Percentiles rank a stretch among this genome's conserved stretches.
Evolutionary conservation across 352 stramenopile species (phyloP).

Genomic region (Globisporangium middletonii): DNA sequence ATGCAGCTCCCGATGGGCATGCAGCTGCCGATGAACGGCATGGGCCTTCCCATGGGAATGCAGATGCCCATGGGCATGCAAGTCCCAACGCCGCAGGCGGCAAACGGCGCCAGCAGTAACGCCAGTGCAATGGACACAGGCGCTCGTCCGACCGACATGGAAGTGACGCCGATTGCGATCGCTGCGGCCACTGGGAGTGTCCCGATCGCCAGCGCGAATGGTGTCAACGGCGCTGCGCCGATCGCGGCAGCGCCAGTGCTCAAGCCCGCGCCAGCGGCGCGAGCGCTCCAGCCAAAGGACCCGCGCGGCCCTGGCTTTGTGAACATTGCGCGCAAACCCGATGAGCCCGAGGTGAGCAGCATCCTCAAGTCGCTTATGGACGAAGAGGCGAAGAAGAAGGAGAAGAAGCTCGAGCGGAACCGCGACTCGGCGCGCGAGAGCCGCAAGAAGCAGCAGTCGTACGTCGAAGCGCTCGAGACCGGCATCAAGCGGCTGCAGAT

Average conservation of each 20-base stretch:
- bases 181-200: not conserved
- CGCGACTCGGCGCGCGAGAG: conserved; percentile 81
- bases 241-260: conserved; percentile 13
- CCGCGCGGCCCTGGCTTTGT: conserved; percentile 42
- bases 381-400: conserved; percentile 86
- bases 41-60: not conserved
- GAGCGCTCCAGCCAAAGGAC: conserved; percentile 43
- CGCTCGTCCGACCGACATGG: not conserved
- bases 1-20: conserved; percentile 1
- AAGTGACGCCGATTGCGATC: not conserved
- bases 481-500: conserved; percentile 85
- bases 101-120: not conserved
- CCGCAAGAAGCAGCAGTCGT: conserved; percentile 84
- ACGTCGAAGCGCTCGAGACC: conserved; percentile 82
- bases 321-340: conserved; percentile 73
- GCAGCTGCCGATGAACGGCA: not conserved
- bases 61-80: not conserved
- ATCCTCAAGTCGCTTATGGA: conserved; percentile 87
- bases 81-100: not conserved
- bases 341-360: conserved; percentile 74
- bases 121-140: not conserved
- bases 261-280: conserved; percentile 20
- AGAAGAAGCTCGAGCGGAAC: conserved; percentile 87
- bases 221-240: conserved; percentile 2
- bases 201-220: not conserved